These are phyloP conservation scores for Xylaria nigripes DNA, from an alignment of 495 filamentous ascomycete species.

Conservation along the genomic window DNA sequence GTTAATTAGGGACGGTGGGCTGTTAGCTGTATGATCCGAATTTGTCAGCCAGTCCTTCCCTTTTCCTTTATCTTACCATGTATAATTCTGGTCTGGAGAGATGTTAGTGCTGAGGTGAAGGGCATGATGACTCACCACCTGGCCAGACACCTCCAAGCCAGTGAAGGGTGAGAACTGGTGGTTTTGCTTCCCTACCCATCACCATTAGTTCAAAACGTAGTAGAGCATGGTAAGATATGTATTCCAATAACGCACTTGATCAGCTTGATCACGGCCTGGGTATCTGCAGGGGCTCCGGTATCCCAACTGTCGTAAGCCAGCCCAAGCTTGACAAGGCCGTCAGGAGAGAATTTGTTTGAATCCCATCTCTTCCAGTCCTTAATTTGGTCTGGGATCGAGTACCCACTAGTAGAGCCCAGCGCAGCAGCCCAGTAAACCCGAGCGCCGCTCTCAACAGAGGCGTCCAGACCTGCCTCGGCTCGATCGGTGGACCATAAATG, in stretches of 20 bases:
- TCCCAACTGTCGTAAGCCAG: slow-evolving; percentile 34
- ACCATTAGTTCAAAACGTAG: neutral
- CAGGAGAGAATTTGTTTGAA: slow-evolving; percentile 8
- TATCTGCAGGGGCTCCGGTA: slow-evolving; percentile 16
- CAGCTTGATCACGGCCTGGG: slow-evolving; percentile 20
- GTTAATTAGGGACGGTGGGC: slow-evolving; percentile 28
- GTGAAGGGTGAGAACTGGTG: slow-evolving; percentile 31
- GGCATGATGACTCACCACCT: slow-evolving; percentile 18
- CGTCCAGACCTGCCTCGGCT: slow-evolving; percentile 30
- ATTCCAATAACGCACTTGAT: slow-evolving; percentile 10
- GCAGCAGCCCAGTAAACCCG: slow-evolving; percentile 35
- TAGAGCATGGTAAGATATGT: neutral
- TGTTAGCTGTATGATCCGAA: slow-evolving; percentile 14
- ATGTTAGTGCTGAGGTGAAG: neutral
- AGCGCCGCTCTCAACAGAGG: slow-evolving; percentile 32
- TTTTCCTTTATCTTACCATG: no score
- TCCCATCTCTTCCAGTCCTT: slow-evolving; percentile 24
- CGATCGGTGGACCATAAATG: slow-evolving; percentile 37
- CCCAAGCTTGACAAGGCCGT: slow-evolving; percentile 21
- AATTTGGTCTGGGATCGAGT: slow-evolving; percentile 22
- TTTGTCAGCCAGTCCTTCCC: neutral
- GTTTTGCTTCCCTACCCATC: slow-evolving; percentile 9
- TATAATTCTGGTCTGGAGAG: no score
- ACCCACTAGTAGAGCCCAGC: slow-evolving; percentile 18
- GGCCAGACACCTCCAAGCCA: slow-evolving; percentile 27